Percentiles rank a stretch among this genome's conserved stretches.
These are phyloP conservation scores for Salvia hispanica DNA, from an alignment of 257 asterid genomes.

Conservation along the genomic window DNA sequence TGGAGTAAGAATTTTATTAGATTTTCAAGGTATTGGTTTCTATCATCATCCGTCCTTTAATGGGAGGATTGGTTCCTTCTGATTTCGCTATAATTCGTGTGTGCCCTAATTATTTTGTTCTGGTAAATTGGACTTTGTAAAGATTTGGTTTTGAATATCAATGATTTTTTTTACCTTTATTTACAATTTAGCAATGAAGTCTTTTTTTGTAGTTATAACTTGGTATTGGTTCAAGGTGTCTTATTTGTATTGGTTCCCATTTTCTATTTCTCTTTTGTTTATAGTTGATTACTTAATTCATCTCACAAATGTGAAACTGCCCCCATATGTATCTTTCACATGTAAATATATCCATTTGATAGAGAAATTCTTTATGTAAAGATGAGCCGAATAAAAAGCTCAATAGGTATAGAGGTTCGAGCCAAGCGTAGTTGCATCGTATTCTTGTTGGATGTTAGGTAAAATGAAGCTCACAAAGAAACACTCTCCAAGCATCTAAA, in stretches of 20 bases:
- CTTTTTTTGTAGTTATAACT: background rate
- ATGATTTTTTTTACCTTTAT: background rate
- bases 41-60: background rate
- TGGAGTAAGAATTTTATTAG: constrained; percentile 19
- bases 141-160: background rate
- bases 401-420: background rate
- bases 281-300: background rate
- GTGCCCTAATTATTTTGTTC: background rate
- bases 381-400: background rate
- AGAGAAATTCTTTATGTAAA: background rate
- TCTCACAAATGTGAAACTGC: background rate
- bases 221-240: background rate
- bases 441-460: background rate
- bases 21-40: constrained; percentile 7
- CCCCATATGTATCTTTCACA: background rate
- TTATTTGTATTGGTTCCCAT: background rate
- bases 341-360: background rate
- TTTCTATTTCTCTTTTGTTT: background rate
- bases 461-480: background rate
- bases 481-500: too few relatives aligned
- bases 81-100: constrained; percentile 13
- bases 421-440: background rate
- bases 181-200: background rate
- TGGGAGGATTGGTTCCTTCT: constrained; percentile 12
- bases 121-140: background rate